Base-by-base conservation (phyloP, 179 eudicot species). In the Spergularia azorica region DNA sequence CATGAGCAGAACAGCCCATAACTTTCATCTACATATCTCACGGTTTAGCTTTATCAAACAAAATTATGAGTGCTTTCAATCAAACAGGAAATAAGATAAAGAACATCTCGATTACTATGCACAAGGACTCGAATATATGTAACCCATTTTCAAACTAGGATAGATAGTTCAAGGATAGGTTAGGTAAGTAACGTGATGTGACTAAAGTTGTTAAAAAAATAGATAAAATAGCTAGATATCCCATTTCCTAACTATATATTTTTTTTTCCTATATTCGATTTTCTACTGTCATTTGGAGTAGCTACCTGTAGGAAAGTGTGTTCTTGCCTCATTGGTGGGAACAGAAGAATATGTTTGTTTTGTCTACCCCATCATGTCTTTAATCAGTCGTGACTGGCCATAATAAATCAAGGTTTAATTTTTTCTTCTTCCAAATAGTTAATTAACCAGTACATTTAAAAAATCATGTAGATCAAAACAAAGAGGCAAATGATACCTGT, bases 41-140 rank as follows among this genome's bases (percentile, higher is more conserved):
- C 41, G 70, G 70, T 64, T 38, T 64, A 3, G 7, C 50, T 48
- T 66, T 14, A 6, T 6, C 46, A 3, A 59, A 59, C 63, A 59
- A 59, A 59, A 3, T 59, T 59, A 5, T 7, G 48, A 43, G 26
- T 18, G 63, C 3, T 1, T 59, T 59, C 63, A n/a, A 9, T 59
- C 67, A 63, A 63, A 36, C 43, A 63, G 36, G 67, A 15, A 59
- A 17, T 20, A 59, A n/a, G 63, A 59, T n/a, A 59, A n/a, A 26
- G 10, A 20, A 59, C 21, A 59, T 6, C 63, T 43, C 48, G 8
- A 59, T n/a, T n/a, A 59, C 63, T 59, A n/a, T 59, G 6, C 2
- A 59, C 17, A n/a, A 0, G 63, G 32, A 59, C 17, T 59, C 7
- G 26, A 59, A 2, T 59, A 59, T 2, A 59, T 3, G 21, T 59